These are phyloP conservation scores for Talaromyces sp. DNA, from an alignment of 2,329 filamentous ascomycete species.

Conservation along the genomic window DNA sequence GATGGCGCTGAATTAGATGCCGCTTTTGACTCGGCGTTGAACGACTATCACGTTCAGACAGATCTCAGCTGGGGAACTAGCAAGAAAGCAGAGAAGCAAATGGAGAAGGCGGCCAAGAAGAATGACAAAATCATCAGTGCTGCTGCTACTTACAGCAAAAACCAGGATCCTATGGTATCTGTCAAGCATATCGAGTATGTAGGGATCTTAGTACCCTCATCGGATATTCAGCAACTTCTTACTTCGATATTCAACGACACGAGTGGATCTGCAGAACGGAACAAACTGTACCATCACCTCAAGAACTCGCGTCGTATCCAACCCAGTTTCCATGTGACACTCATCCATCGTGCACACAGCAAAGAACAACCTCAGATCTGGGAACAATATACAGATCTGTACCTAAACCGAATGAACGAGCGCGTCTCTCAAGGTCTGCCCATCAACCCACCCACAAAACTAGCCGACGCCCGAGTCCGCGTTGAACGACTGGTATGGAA, in stretches of 20 bases:
- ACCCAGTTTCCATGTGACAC: constrained; percentile 83
- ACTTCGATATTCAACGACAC: constrained; percentile 61
- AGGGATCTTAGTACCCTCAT: constrained; percentile 50
- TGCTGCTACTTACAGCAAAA: constrained; percentile 17
- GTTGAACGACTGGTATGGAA: constrained; percentile 73
- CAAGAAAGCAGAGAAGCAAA: constrained; percentile 43
- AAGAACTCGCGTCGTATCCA: constrained; percentile 71
- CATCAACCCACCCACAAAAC: constrained; percentile 25
- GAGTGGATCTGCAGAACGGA: constrained; percentile 42
- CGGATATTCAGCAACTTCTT: constrained; percentile 54
- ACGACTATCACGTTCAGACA: constrained; percentile 73
- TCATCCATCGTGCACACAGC: constrained; percentile 71
- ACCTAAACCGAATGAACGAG: constrained; percentile 37
- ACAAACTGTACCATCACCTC: constrained; percentile 71
- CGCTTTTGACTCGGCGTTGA: constrained; percentile 69
- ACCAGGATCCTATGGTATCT: constrained; percentile 30
- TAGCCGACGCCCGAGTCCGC: constrained; percentile 43
- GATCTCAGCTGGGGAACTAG: constrained; percentile 59
- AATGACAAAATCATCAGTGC: not conserved
- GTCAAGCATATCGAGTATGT: constrained; percentile 63
- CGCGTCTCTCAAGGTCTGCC: constrained; percentile 22
- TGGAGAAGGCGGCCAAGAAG: constrained; percentile 20
- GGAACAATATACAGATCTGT: constrained; percentile 63
- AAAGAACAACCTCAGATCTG: constrained; percentile 64
- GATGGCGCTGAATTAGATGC: constrained; percentile 67